A percentile compares a stretch with the other conserved stretches of the same genome.
Evolutionary conservation across 371 early-diverging fungal genomes (phyloP).

Genomic region (Blastocladiella emersonii): DNA sequence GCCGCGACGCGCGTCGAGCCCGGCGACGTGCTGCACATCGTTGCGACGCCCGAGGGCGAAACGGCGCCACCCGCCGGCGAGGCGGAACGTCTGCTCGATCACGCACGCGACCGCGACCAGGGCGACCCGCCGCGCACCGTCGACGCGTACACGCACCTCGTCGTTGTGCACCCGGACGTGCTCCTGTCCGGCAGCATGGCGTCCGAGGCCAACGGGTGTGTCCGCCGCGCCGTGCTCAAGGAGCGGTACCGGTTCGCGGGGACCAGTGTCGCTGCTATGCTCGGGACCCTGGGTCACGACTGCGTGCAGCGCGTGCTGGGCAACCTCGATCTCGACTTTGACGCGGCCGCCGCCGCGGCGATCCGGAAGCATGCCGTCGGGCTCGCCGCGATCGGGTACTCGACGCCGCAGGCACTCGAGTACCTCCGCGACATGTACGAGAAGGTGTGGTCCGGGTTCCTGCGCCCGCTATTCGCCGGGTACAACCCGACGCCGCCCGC

Average conservation of each 20-base stretch:
- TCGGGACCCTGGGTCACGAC: slow-evolving; percentile 69
- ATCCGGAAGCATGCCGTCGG: slow-evolving; percentile 32
- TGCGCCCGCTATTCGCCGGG: slow-evolving; percentile 9
- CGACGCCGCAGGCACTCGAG: neutral
- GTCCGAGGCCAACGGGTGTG: slow-evolving; percentile 56
- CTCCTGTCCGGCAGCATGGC: slow-evolving; percentile 62
- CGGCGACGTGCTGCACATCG: slow-evolving; percentile 42
- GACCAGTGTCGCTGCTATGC: slow-evolving; percentile 41
- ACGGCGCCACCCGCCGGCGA: slow-evolving; percentile 5
- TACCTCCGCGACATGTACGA: slow-evolving; percentile 12
- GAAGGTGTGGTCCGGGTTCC: slow-evolving; percentile 9
- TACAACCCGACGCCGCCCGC: neutral
- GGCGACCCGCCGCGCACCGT: slow-evolving; percentile 21
- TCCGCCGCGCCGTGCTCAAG: slow-evolving; percentile 59
- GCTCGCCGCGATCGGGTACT: slow-evolving; percentile 9
- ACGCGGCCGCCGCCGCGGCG: slow-evolving; percentile 35
- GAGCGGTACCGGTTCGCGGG: slow-evolving; percentile 38
- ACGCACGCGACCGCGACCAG: neutral
- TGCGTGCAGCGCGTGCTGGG: slow-evolving; percentile 41
- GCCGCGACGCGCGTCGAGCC: slow-evolving; percentile 16
- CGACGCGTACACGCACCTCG: slow-evolving; percentile 28
- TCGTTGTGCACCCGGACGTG: slow-evolving; percentile 66
- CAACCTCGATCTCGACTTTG: slow-evolving; percentile 20
- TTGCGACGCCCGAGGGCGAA: neutral
- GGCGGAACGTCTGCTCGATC: no score